Evolutionary conservation across 139 green algal species (phyloP), one percentile per base, ranked within the genome.

Genomic region (Nannochloris sp.): DNA sequence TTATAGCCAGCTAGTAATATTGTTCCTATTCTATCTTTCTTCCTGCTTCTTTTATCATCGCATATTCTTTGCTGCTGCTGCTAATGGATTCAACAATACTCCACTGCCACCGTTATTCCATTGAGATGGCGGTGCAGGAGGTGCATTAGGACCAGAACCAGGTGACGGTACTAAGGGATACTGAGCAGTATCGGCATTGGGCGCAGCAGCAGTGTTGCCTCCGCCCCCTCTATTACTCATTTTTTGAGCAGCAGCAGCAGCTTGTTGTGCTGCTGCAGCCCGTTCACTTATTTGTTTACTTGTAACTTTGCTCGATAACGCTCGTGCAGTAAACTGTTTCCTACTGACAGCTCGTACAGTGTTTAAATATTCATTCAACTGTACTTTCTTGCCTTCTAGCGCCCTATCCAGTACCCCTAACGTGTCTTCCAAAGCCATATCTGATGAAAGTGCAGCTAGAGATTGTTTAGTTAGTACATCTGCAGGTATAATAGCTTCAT

Each of bases 361-460:
- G 12, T 54, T 47, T 25, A 38, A 38, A 10, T 64, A 64, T 54
- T 64, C 56, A 15, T 47, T 29, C 56, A 23, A 64, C 19, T n/a
- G 19, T 29, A 64, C 23, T 48, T 54, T 64, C 14, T 12, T n/a
- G 12, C 29, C 36, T 30, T 54, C 32, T 24, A 64, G 3, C 56
- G 23, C 56, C 30, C 19, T 29, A 57, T 64, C 34, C 14, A 65
- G 34, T 12, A 25, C n/a, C 10, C 13, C 44, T 24, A 65, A n/a
- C 14, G 34, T 13, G 25, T 65, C 59, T 54, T 65, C n/a, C 12
- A 53, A 14, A 35, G 59, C 59, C 23, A 46, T n/a, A 33, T 45
- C 32, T 7, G 14, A 35, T 29, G 59, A n/a, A 7, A 35, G 14
- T 23, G 34, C n/a, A n/a, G 37, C 59, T 13, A 65, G 33, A 4